These are phyloP conservation scores for Podila horticola DNA, from an alignment of 192 early-diverging fungal genomes.

Conservation along the genomic window DNA sequence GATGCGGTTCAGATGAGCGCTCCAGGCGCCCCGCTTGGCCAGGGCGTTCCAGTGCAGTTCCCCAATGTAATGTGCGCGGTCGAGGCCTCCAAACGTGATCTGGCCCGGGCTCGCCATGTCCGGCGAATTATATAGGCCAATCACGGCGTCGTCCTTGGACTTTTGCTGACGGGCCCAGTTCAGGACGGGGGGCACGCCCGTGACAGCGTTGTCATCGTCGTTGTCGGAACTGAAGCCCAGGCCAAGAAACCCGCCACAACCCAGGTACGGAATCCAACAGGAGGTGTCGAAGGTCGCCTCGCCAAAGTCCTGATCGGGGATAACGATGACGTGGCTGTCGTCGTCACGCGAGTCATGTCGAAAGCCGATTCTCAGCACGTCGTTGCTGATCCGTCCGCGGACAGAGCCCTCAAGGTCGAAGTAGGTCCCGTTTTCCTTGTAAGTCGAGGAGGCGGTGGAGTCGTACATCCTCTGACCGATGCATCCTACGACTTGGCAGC, in stretches of 20 bases:
- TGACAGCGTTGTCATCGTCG: constrained; percentile 78
- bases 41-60: constrained; percentile 87
- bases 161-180: constrained; percentile 78
- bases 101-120: constrained; percentile 20
- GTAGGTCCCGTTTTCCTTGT: constrained; percentile 82
- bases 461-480: constrained; percentile 90
- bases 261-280: constrained; percentile 72
- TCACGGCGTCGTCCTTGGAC: constrained; percentile 83
- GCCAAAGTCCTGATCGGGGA: constrained; percentile 13
- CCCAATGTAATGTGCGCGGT: constrained; percentile 75
- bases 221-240: constrained; percentile 92
- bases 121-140: constrained; percentile 85
- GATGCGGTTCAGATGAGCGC: too few relatives aligned
- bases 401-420: constrained; percentile 56
- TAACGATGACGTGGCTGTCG: neutral
- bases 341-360: too few relatives aligned
- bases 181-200: constrained; percentile 91
- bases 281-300: neutral
- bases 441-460: constrained; percentile 74
- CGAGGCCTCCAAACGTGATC: constrained; percentile 79
- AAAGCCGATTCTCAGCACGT: constrained; percentile 3
- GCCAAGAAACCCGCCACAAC: constrained; percentile 82
- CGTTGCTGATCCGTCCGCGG: constrained; percentile 1
- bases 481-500: constrained; percentile 91
- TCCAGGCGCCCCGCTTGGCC: constrained; percentile 49